phyloP scores from a whole-genome alignment of 2,329 filamentous ascomycete species.

The Fusarium sp. region DNA sequence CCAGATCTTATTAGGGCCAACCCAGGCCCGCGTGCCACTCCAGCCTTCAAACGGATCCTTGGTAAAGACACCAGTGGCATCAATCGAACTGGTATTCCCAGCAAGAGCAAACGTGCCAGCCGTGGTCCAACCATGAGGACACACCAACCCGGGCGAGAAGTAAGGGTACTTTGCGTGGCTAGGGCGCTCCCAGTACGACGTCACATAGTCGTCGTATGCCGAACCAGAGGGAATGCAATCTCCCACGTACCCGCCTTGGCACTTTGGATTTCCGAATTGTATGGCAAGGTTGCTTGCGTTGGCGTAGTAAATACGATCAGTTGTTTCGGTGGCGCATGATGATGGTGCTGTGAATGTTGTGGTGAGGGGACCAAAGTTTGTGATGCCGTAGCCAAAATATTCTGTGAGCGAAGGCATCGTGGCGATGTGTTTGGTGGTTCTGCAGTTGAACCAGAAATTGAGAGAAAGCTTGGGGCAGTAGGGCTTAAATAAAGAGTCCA shows the following conservation, averaged over 20 bases:
- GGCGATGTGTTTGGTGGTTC: neutral
- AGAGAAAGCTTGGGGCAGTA: neutral
- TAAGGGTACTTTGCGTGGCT: neutral
- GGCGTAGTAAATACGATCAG: conserved; percentile 6
- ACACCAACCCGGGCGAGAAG: conserved; percentile 13
- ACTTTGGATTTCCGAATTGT: conserved; percentile 15
- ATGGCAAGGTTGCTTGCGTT: neutral
- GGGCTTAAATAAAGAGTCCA: neutral
- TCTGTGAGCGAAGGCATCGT: conserved; percentile 41
- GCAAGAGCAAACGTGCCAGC: conserved; percentile 25
- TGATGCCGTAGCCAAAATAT: conserved; percentile 34
- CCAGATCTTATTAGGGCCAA: conserved; percentile 2
- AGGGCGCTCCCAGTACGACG: neutral
- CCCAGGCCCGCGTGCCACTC: neutral
- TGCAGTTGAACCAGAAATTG: neutral
- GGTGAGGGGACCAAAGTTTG: conserved; percentile 46
- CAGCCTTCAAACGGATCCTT: neutral
- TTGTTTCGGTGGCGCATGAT: conserved; percentile 30
- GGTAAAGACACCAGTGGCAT: conserved; percentile 23
- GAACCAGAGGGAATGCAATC: conserved; percentile 39
- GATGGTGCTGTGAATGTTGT: conserved; percentile 43
- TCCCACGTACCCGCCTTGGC: neutral
- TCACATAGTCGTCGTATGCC: conserved; percentile 13
- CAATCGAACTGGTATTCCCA: neutral
- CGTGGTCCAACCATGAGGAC: conserved; percentile 40